phyloP scores from a whole-genome alignment of 164 flowering plant species.

The Aristolochia californica region DNA sequence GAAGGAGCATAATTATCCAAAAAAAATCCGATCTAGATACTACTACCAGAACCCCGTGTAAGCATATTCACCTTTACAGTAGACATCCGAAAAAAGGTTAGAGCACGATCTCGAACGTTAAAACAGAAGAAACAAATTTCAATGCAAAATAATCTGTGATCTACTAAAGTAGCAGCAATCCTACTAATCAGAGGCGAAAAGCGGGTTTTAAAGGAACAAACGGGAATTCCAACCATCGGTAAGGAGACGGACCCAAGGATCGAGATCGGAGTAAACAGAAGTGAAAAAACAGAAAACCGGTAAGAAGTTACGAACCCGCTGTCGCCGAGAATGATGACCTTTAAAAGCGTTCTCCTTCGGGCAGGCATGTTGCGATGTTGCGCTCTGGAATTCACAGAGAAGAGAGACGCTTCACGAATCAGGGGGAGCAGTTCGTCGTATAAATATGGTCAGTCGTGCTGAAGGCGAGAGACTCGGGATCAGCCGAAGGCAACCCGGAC shows the following conservation, averaged over 20 bases:
- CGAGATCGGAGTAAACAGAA: background rate
- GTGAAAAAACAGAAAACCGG: background rate
- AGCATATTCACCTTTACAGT: background rate
- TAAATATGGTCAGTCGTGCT: no score
- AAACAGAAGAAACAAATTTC: no score
- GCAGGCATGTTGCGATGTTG: conserved; percentile 1
- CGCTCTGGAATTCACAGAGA: background rate
- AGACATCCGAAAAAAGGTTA: no score
- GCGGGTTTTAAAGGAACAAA: no score
- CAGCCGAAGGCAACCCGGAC: no score
- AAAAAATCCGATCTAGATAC: background rate
- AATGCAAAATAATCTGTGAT: no score
- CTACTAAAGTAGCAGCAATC: no score
- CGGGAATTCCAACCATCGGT: no score
- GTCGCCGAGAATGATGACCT: conserved; percentile 65
- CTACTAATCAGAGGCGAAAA: no score
- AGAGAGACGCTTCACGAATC: background rate
- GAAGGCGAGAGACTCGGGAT: no score
- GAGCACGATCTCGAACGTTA: no score
- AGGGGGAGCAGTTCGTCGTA: background rate
- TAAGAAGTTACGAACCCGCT: conserved; percentile 32
- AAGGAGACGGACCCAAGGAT: background rate
- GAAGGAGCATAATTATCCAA: background rate
- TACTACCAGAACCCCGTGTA: background rate
- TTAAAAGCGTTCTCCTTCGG: conserved; percentile 51